Evolutionary conservation across 345 rosid genomes (phyloP), one percentile per base, ranked within the genome.

Genomic region (Leavenworthia alabamica): DNA sequence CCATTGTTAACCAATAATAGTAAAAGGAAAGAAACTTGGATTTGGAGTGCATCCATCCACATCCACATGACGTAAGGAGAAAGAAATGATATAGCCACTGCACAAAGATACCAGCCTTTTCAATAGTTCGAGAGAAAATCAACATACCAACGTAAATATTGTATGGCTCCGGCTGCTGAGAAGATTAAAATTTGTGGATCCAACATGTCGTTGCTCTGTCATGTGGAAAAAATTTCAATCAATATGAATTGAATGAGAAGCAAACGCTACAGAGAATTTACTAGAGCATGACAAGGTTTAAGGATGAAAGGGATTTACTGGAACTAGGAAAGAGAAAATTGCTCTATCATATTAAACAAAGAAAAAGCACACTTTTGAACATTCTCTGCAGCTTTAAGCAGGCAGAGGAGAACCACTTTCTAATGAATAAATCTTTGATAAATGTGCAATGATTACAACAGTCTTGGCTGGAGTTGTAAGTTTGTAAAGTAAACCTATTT

Each of bases 161-260:
- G 99, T 89, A 78, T 94, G 99, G 81, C 99, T 90, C 74, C 99
- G 77, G 84, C 99, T 94, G 90, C 99, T 94, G 36, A 80, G 92
- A 70, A 94, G 68, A 80, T 94, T 94, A 78, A 89, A 94, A 69
- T 84, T 94, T 56, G 99, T 94, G 55, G 99, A 94, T 36, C 99
- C 97, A 74, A 94, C 92, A 62, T 94, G 99, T 33, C 99, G 84
- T 76, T 94, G 99, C 77, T 94, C 99, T 94, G 86, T 66, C 35
- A 48, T 40, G 62, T 73, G 75, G 66, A 48, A 68, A 49, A 47
- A 44, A 16, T 2, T 47, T 41, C 48, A 23, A 54, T 71, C 35
- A 64, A 9, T 31, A 47, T 27, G 62, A 27, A 26, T 47, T 22
- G 48, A 54, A 55, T 11, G 32, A 47, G n/a, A 24, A 31, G 14